Evolutionary conservation across 2,329 filamentous ascomycete species (phyloP), one percentile per base, ranked within the genome.

Genomic region (Colletotrichum trifolii): DNA sequence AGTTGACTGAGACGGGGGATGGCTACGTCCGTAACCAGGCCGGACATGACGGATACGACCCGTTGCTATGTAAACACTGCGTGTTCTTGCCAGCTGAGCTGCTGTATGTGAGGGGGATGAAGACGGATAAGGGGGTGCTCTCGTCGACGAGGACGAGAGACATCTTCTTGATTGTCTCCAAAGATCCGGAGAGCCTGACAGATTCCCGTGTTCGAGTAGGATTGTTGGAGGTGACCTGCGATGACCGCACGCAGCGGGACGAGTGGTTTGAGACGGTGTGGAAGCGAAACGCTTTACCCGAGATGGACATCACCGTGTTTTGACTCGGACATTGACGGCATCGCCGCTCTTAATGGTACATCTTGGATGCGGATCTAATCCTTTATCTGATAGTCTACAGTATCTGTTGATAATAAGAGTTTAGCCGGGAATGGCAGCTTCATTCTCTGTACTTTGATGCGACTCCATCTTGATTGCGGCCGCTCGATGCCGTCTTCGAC

Each of bases 151-250:
- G 53, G 10, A 56, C 53, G 2, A 45, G 53, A 0, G 59, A 62
- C 39, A 57, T 56, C 34, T 62, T 62, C 13, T 40, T 62, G 8
- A 8, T 52, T 1, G 38, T 62, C 12, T 6, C 46, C 13, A 8
- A 48, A 33, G 15, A 40, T 10, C 15, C 45, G 34, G 47, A 55
- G 12, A 39, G 38, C 15, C 40, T 38, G 4, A 25, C 34, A 8
- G 34, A 6, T 4, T 17, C 25, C 5, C 35, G 17, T 11, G 34
- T 62, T 0, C 46, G 59, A 1, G 39, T 45, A 2, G 59, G 46
- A 3, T 8, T 17, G 35, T 8, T 62, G 6, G 59, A 62, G n/a
- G 45, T 57, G 15, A 52, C 45, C 35, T 57, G 59, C 13, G 15
- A 40, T 8, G 17, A 39, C 36, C 39, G 35, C 15, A 11, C 7